These are phyloP conservation scores for Smittium culicis DNA, from an alignment of 371 early-diverging fungal species.

Conservation along the genomic window DNA sequence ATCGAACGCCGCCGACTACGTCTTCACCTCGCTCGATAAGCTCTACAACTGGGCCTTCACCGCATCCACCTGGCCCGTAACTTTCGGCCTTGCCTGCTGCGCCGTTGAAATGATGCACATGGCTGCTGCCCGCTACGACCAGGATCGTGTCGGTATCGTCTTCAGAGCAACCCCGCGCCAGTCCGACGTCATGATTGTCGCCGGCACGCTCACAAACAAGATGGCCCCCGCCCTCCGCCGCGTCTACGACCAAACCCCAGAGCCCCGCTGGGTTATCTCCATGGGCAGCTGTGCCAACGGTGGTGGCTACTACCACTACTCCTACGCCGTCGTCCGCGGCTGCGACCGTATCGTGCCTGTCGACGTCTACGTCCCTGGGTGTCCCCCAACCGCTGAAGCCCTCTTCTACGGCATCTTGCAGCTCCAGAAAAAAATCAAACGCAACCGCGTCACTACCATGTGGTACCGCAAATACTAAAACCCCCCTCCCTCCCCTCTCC, in stretches of 20 bases:
- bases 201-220: constrained; percentile 94
- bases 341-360: constrained; percentile 96
- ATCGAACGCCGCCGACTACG: constrained; percentile 33
- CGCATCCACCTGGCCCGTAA: constrained; percentile 92
- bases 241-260: constrained; percentile 86
- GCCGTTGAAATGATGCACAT: constrained; percentile 98
- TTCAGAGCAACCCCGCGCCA: constrained; percentile 97
- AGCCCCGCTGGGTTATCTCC: constrained; percentile 96
- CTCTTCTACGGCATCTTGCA: constrained; percentile 92
- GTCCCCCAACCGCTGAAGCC: constrained; percentile 96
- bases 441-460: constrained; percentile 44
- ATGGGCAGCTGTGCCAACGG: constrained; percentile 98
- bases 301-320: constrained; percentile 98
- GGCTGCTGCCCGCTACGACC: constrained; percentile 94
- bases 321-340: constrained; percentile 87
- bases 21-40: constrained; percentile 74
- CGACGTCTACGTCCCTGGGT: constrained; percentile 94
- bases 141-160: constrained; percentile 94
- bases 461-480: constrained; percentile 51
- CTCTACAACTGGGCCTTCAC: constrained; percentile 90
- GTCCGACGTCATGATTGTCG: constrained; percentile 97
- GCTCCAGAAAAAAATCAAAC: constrained; percentile 92
- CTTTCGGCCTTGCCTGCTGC: constrained; percentile 96
- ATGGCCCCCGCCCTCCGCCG: constrained; percentile 96
- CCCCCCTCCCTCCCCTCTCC: no score